Evolutionary conservation across 2,329 filamentous ascomycete genomes (phyloP).

Genomic region (Blastomyces gilchristii): DNA sequence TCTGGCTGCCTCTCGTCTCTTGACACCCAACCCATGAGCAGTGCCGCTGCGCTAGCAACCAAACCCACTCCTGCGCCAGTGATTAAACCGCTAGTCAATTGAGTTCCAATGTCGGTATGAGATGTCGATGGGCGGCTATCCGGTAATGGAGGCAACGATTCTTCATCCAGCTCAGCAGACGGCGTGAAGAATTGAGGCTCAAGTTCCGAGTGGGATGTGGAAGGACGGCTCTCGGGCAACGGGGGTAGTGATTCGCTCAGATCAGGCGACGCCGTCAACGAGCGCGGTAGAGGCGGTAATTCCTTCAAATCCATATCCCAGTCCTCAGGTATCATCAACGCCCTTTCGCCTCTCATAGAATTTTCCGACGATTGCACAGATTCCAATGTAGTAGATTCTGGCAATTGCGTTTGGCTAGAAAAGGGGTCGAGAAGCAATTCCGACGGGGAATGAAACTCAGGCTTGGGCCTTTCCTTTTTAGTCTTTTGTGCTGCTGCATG

Average conservation of each 20-base stretch:
- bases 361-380: conserved; percentile 25
- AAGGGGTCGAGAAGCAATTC: conserved; percentile 35
- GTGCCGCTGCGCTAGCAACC: neutral
- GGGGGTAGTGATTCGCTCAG: conserved; percentile 7
- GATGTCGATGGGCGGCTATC: conserved; percentile 9
- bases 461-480: conserved; percentile 33
- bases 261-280: conserved; percentile 4
- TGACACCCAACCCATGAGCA: neutral
- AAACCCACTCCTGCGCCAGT: conserved; percentile 4
- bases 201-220: conserved; percentile 11
- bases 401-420: conserved; percentile 18
- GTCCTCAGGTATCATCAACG: conserved; percentile 14
- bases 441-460: conserved; percentile 39
- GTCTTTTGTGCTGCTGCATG: conserved; percentile 20
- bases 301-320: conserved; percentile 13
- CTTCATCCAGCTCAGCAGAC: conserved; percentile 2
- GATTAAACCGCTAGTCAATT: neutral
- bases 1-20: neutral
- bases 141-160: conserved; percentile 5
- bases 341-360: conserved; percentile 21
- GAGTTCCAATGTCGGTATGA: conserved; percentile 10
- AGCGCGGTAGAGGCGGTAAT: conserved; percentile 10
- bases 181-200: conserved; percentile 9
- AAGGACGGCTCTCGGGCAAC: conserved; percentile 1
- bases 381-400: conserved; percentile 18